Evolutionary conservation across 164 flowering plant species (phyloP).

Genomic region (Vitis cinerea): DNA sequence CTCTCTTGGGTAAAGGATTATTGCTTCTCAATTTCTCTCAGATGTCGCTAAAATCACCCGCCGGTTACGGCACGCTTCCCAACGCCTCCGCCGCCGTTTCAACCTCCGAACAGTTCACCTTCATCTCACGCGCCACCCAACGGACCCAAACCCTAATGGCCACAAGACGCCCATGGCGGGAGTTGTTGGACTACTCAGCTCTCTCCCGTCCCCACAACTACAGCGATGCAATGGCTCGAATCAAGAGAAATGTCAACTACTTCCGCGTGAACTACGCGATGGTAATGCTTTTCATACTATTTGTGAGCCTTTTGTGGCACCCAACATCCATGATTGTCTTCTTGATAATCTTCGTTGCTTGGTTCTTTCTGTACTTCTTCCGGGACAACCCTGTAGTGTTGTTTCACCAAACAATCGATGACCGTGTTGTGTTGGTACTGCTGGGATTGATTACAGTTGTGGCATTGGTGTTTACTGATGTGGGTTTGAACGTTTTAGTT

Average conservation of each 20-base stretch:
- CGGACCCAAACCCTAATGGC: constrained; percentile 20
- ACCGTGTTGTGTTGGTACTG: constrained; percentile 18
- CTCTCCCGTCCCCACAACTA: constrained; percentile 26
- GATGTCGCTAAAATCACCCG: constrained; percentile 17
- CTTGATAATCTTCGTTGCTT: constrained; percentile 21
- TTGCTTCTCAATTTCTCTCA: not conserved
- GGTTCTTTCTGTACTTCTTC: constrained; percentile 38
- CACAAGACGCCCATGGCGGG: constrained; percentile 55
- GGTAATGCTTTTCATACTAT: constrained; percentile 25
- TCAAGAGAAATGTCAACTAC: constrained; percentile 23
- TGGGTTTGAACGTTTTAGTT: constrained; percentile 36
- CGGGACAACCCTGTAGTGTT: constrained; percentile 29
- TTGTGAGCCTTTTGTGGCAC: constrained; percentile 36
- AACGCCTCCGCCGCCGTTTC: constrained; percentile 10
- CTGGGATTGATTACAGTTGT: constrained; percentile 27
- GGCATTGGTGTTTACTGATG: constrained; percentile 29
- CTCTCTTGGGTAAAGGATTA: no score
- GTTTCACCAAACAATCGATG: constrained; percentile 21
- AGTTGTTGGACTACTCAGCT: constrained; percentile 26
- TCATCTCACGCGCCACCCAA: constrained; percentile 24
- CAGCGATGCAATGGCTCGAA: constrained; percentile 29
- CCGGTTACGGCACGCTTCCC: constrained; percentile 26
- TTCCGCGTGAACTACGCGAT: constrained; percentile 39
- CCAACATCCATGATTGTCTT: constrained; percentile 43
- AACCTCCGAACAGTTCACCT: constrained; percentile 3